Evolutionary conservation across 352 stramenopile species (phyloP).

Genomic region (Globisporangium heterothallicum): DNA sequence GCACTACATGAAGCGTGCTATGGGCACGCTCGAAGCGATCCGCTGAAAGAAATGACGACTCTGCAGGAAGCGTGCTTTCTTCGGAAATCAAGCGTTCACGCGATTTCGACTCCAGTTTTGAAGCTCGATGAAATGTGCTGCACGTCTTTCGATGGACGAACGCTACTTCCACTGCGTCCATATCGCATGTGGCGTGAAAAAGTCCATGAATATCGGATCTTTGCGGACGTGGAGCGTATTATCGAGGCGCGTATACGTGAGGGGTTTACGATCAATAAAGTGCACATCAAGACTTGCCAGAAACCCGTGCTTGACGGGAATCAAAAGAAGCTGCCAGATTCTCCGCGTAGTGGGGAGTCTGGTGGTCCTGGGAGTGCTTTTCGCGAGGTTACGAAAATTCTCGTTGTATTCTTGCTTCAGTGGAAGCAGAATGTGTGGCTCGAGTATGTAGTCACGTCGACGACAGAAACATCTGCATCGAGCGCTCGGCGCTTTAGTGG

Average conservation of each 20-base stretch:
- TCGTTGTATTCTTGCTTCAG: slow-evolving; percentile 79
- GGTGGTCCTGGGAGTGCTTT: slow-evolving; percentile 2
- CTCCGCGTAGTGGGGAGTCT: slow-evolving; percentile 3
- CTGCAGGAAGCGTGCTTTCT: slow-evolving; percentile 62
- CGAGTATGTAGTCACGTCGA: slow-evolving; percentile 80
- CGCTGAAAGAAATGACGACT: slow-evolving; percentile 46
- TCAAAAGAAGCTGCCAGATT: slow-evolving; percentile 15
- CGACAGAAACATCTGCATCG: slow-evolving; percentile 31
- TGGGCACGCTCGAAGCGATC: slow-evolving; percentile 23
- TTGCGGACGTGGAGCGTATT: slow-evolving; percentile 74
- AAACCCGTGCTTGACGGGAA: slow-evolving; percentile 18
- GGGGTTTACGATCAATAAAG: slow-evolving; percentile 81
- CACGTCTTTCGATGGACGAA: slow-evolving; percentile 61
- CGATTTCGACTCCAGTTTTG: slow-evolving; percentile 57
- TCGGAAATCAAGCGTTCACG: slow-evolving; percentile 59
- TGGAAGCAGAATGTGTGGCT: slow-evolving; percentile 89
- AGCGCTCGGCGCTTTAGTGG: slow-evolving; percentile 8
- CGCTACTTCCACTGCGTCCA: slow-evolving; percentile 57
- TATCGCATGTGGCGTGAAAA: slow-evolving; percentile 87
- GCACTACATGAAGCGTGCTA: slow-evolving; percentile 53
- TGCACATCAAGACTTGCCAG: slow-evolving; percentile 54
- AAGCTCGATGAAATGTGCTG: slow-evolving; percentile 65
- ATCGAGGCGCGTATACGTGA: slow-evolving; percentile 76
- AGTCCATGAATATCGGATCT: slow-evolving; percentile 84
- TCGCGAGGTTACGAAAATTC: slow-evolving; percentile 53